Percentiles rank a stretch among this genome's conserved stretches.
Conservation (phyloP, 2,329 filamentous ascomycete species). For the Monosporascus sp. region DNA sequence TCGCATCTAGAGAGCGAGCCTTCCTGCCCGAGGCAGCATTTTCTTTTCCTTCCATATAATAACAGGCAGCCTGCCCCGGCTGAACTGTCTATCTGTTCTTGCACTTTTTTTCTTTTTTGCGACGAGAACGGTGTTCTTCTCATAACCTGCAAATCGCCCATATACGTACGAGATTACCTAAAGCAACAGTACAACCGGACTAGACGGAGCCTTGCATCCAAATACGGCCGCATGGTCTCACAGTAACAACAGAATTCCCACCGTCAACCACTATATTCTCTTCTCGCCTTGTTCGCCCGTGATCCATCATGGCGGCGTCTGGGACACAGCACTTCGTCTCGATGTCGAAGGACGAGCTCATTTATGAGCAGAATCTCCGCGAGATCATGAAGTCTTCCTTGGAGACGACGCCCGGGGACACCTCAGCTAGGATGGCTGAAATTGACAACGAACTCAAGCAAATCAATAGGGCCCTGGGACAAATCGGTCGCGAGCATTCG, state of each 20-base stretch:
- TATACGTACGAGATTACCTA: not conserved
- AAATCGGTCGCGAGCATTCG: not conserved
- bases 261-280: not conserved
- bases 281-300: not conserved
- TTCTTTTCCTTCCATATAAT: too few species aligned
- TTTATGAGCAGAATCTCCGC: slow-evolving; percentile 4
- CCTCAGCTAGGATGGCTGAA: not conserved
- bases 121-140: not conserved
- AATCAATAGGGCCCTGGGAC: not conserved
- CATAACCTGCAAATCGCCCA: not conserved
- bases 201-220: slow-evolving; percentile 1
- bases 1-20: not conserved
- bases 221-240: not conserved
- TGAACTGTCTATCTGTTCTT: not conserved
- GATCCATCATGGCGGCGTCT: slow-evolving; percentile 2
- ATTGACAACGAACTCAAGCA: not conserved
- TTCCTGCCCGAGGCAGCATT: not conserved
- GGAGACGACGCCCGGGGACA: not conserved
- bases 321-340: not conserved
- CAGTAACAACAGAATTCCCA: not conserved
- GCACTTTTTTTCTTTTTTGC: not conserved
- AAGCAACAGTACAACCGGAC: not conserved
- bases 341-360: slow-evolving; percentile 2
- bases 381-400: not conserved
- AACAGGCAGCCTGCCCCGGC: not conserved